These are phyloP conservation scores for Arthrobotrys pseudoclavata DNA, from an alignment of 2,329 filamentous ascomycete species.

Conservation along the genomic window DNA sequence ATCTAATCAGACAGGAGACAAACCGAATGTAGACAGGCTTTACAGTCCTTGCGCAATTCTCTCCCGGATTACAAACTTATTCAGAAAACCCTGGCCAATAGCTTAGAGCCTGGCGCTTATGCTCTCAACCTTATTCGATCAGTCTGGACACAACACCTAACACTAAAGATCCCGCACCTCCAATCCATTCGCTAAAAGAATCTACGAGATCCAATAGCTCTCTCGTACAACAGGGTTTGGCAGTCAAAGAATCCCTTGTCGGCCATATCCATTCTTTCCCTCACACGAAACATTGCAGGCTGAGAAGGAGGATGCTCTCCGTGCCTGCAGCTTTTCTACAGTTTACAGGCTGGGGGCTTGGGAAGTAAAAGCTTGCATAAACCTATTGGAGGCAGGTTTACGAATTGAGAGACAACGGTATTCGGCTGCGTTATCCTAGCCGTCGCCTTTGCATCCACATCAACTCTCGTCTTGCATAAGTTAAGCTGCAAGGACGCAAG, in stretches of 20 bases:
- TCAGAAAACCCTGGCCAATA: constrained; percentile 46
- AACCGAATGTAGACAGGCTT: constrained; percentile 30
- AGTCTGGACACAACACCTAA: constrained; percentile 31
- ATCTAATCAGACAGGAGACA: constrained; percentile 28
- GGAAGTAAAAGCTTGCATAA: constrained; percentile 19
- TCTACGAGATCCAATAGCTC: constrained; percentile 42
- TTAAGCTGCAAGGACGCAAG: constrained; percentile 51
- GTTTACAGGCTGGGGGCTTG: constrained; percentile 29
- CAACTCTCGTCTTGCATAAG: constrained; percentile 29
- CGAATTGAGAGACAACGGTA: constrained; percentile 36
- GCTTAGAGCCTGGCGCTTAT: constrained; percentile 45
- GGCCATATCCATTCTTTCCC: constrained; percentile 12
- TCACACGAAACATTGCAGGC: constrained; percentile 6
- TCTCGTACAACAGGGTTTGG: constrained; percentile 32
- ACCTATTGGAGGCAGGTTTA: constrained; percentile 33
- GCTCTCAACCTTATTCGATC: constrained; percentile 57
- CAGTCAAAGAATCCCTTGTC: constrained; percentile 27
- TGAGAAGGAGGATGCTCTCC: constrained; percentile 31
- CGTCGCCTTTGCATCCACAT: constrained; percentile 28
- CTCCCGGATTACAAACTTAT: constrained; percentile 33
- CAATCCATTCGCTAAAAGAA: constrained; percentile 39
- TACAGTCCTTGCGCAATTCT: constrained; percentile 42
- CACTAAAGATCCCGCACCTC: constrained; percentile 54
- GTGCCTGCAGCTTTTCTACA: constrained; percentile 1
- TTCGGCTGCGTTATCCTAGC: constrained; percentile 54